These are phyloP conservation scores for Rhizomucor miehei DNA, from an alignment of 371 early-diverging fungal genomes.

Conservation along the genomic window DNA sequence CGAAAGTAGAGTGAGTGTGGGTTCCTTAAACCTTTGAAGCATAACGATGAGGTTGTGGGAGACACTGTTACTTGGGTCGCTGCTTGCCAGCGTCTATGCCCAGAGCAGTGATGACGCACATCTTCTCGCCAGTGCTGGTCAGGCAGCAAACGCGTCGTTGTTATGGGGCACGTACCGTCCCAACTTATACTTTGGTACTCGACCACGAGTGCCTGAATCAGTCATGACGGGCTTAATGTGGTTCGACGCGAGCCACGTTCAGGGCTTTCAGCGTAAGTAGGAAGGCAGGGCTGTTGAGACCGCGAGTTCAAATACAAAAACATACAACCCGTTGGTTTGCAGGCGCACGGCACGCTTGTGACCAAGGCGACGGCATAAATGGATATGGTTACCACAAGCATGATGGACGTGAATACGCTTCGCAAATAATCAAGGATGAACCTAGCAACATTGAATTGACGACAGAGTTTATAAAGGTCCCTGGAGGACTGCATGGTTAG, in stretches of 20 bases:
- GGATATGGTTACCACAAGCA: slow-evolving; percentile 89
- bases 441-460: slow-evolving; percentile 67
- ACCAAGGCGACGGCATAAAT: slow-evolving; percentile 74
- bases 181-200: slow-evolving; percentile 93
- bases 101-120: slow-evolving; percentile 7
- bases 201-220: slow-evolving; percentile 75
- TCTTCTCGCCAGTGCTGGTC: slow-evolving; percentile 10
- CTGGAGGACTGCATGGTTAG: slow-evolving; percentile 57
- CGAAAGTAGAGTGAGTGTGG: no score
- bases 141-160: slow-evolving; percentile 37
- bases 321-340: slow-evolving; percentile 1
- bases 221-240: slow-evolving; percentile 91
- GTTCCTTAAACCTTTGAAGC: no score
- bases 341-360: slow-evolving; percentile 87
- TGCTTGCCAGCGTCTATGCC: background rate
- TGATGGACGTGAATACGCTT: slow-evolving; percentile 81
- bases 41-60: no score
- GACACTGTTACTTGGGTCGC: background rate
- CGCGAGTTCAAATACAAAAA: background rate
- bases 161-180: slow-evolving; percentile 95
- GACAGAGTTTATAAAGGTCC: slow-evolving; percentile 81
- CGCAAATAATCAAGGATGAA: slow-evolving; percentile 74
- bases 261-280: slow-evolving; percentile 52
- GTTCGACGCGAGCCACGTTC: slow-evolving; percentile 70
- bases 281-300: background rate